These are phyloP conservation scores for Pyronema domesticum DNA, from an alignment of 495 filamentous ascomycete genomes.

Conservation along the genomic window DNA sequence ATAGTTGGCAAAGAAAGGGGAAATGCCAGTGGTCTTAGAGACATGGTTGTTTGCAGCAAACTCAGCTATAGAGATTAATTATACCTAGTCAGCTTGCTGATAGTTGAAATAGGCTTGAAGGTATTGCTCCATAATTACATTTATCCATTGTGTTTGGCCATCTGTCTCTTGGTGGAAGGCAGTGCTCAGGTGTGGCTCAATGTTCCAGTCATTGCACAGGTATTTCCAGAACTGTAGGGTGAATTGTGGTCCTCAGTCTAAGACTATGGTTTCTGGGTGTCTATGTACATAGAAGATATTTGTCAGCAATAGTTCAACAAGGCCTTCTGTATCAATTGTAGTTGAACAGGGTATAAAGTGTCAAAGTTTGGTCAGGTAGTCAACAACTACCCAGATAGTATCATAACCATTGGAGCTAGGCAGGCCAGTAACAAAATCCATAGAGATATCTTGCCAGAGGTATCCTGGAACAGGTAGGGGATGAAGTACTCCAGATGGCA, in stretches of 20 bases:
- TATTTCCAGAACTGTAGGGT: constrained; percentile 5
- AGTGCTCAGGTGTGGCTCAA: not conserved
- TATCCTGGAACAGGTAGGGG: constrained; percentile 9
- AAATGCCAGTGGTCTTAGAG: not conserved
- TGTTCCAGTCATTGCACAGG: not conserved
- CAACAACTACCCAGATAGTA: constrained; percentile 15
- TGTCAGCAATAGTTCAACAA: not conserved
- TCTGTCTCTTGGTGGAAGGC: constrained; percentile 18
- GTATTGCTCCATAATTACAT: constrained; percentile 18
- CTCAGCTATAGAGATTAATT: constrained; percentile 12
- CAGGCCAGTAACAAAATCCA: constrained; percentile 22
- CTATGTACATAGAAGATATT: constrained; percentile 5
- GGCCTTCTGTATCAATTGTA: not conserved
- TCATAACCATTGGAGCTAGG: constrained; percentile 7
- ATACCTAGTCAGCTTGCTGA: constrained; percentile 21
- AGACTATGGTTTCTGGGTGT: constrained; percentile 4
- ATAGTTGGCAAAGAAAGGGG: constrained; percentile 7
- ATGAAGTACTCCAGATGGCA: constrained; percentile 10
- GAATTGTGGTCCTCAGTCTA: constrained; percentile 1
- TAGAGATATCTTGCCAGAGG: constrained; percentile 16
- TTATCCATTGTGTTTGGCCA: constrained; percentile 18
- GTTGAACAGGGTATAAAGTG: constrained; percentile 12
- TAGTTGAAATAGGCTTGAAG: constrained; percentile 16
- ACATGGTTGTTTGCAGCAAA: constrained; percentile 7
- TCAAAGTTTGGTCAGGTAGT: constrained; percentile 14